A percentile compares a stretch with the other conserved stretches of the same genome.
Evolutionary conservation across 2,329 filamentous ascomycete genomes (phyloP).

Genomic region (Aspergillus clavatus): DNA sequence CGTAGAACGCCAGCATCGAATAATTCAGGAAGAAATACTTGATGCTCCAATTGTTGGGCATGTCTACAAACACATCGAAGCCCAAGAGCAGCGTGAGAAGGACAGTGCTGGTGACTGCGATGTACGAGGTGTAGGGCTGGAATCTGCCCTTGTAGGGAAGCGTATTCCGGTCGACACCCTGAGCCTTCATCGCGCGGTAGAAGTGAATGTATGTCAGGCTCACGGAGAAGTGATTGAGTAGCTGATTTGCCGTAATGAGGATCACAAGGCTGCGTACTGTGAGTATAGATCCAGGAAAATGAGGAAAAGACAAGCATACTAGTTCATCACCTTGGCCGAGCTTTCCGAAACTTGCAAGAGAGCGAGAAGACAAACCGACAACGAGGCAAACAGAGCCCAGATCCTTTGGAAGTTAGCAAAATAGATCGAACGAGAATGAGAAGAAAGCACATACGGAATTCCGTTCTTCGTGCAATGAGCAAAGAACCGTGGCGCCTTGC

Average conservation of each 20-base stretch:
- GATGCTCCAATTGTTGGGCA: slow-evolving; percentile 58
- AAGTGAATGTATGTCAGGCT: slow-evolving; percentile 67
- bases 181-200: slow-evolving; percentile 59
- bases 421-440: too few species aligned
- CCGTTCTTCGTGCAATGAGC: slow-evolving; percentile 53
- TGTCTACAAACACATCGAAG: slow-evolving; percentile 66
- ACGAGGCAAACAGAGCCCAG: too few species aligned
- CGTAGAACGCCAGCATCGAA: slow-evolving; percentile 60
- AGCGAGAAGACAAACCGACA: too few species aligned
- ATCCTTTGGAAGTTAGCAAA: too few species aligned
- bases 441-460: too few species aligned
- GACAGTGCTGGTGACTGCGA: slow-evolving; percentile 56
- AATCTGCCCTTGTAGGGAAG: slow-evolving; percentile 63
- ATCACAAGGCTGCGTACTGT: slow-evolving; percentile 17
- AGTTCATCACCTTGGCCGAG: too few species aligned
- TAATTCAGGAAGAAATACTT: slow-evolving; percentile 67
- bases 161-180: slow-evolving; percentile 60
- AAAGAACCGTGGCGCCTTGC: slow-evolving; percentile 50
- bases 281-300: slow-evolving; percentile 54
- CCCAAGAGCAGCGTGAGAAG: slow-evolving; percentile 67
- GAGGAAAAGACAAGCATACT: slow-evolving; percentile 60
- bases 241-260: slow-evolving; percentile 8
- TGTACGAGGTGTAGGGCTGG: slow-evolving; percentile 67
- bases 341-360: too few species aligned
- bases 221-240: slow-evolving; percentile 48